Evolutionary conservation across 179 eudicot genomes (phyloP), one percentile per base, ranked within the genome.

Genomic region (Drosera spatulata): DNA sequence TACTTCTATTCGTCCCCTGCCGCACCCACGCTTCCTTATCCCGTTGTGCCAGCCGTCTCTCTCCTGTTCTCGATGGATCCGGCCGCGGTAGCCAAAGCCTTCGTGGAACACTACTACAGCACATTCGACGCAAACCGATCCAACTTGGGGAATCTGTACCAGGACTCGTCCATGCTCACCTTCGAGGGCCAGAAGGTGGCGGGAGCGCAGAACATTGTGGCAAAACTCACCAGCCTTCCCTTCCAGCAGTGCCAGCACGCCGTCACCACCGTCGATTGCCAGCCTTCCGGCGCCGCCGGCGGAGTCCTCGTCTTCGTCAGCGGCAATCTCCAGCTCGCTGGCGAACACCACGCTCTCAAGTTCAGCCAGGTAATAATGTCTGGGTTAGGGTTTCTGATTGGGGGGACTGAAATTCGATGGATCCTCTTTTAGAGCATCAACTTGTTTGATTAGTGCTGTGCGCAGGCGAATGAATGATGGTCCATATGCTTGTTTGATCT

Each of bases 91-190:
- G 57, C 97, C 2, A 83, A 78, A 68, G 94, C 95, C 3, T 90
- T 90, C 69, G 97, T 90, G 3, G 90, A 81, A 58, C 95, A 90
- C 78, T 90, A 90, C 90, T 90, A 90, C 83, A 12, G 83, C 3
- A 87, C 95, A 0, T 90, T 90, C 86, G 97, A 90, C 38, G 46
- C 80, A 8, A 87, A 87, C 63, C 75, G 97, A 0, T 55, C 67
- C 0, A 82, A 77, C 2, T 73, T 90, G 1, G 84, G 73, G 0
- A 72, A 69, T 53, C 69, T 90, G 8, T 90, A 90, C 70, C 90
- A 90, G 61, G 97, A 87, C 4, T 42, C 67, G 0, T 87, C 95
- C 2, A 85, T 87, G 93, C 59, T 90, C 61, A 81, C 87, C 9
- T 90, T 90, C 61, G 97, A 90, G 59, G 97, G 97, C 2, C 74